Evolutionary conservation across 1,139 yeast genomes (phyloP).

Genomic region (Debaryomycetaceae sp.): DNA sequence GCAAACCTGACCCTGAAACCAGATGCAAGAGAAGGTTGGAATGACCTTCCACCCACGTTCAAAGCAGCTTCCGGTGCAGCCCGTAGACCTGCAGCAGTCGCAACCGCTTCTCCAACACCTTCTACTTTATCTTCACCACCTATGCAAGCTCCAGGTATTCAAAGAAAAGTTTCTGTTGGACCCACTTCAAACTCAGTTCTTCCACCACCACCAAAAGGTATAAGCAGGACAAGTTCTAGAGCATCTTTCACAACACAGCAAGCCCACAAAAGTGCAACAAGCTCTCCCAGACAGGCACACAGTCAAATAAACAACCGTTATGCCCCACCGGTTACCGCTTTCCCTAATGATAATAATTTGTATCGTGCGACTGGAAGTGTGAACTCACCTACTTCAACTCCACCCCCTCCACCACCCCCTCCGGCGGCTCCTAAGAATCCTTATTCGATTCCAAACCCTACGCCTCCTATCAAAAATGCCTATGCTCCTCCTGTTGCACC

Average conservation of each 20-base stretch:
- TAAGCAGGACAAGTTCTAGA: conserved; percentile 27
- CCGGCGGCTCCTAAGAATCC: conserved; percentile 9
- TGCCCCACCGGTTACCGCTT: conserved; percentile 30
- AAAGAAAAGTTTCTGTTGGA: conserved; percentile 12
- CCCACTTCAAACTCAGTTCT: conserved; percentile 6
- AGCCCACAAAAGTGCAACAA: conserved; percentile 4
- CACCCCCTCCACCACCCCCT: conserved; percentile 11
- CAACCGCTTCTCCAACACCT: conserved; percentile 23
- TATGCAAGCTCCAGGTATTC: conserved; percentile 21
- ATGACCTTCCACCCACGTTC: conserved; percentile 78
- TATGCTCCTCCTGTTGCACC: conserved; percentile 37
- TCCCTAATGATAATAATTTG: conserved; percentile 11
- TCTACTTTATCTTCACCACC: conserved; percentile 15
- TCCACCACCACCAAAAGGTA: conserved; percentile 39
- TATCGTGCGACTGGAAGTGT: conserved; percentile 1
- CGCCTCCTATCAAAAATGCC: conserved; percentile 37
- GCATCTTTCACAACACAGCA: conserved; percentile 15
- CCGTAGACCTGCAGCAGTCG: conserved; percentile 51
- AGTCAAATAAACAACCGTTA: conserved; percentile 30
- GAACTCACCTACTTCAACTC: conserved; percentile 21
- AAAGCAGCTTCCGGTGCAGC: conserved; percentile 47
- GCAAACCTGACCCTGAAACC: conserved; percentile 41
- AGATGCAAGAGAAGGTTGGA: conserved; percentile 82
- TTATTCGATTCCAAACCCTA: conserved; percentile 20
- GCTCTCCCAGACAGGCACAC: conserved; percentile 7